A percentile compares a stretch with the other conserved stretches of the same genome.
These are phyloP conservation scores for Cornus kousa DNA, from an alignment of 148 eudicot species.

Conservation along the genomic window DNA sequence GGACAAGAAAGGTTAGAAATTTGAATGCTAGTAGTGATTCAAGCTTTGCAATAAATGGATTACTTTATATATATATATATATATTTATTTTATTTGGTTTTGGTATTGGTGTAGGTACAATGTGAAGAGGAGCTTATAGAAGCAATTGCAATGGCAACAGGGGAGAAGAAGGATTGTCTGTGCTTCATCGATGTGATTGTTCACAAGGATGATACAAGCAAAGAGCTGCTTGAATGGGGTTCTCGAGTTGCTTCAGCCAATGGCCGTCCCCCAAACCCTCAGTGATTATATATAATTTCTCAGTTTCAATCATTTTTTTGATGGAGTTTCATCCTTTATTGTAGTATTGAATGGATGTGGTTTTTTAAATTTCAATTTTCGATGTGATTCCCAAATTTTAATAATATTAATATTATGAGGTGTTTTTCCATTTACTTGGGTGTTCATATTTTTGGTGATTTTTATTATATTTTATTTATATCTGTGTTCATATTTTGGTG, in stretches of 20 bases:
- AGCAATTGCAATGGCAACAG: constrained; percentile 11
- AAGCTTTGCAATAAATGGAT: not conserved
- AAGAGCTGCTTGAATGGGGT: constrained; percentile 15
- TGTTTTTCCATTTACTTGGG: too few relatives aligned
- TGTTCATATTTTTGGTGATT: too few relatives aligned
- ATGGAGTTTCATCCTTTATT: too few relatives aligned
- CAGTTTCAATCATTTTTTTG: too few relatives aligned
- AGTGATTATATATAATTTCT: not conserved
- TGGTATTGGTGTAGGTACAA: not conserved
- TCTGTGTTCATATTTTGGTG: too few relatives aligned
- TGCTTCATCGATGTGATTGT: constrained; percentile 18
- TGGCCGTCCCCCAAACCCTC: constrained; percentile 11
- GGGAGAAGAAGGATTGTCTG: constrained; percentile 20
- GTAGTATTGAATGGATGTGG: too few relatives aligned
- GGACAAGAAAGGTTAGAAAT: constrained; percentile 10
- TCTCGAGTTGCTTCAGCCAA: constrained; percentile 10
- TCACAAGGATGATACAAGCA: constrained; percentile 19
- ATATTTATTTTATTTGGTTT: too few relatives aligned
- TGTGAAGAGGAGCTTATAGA: constrained; percentile 10
- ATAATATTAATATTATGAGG: too few relatives aligned
- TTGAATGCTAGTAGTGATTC: not conserved
- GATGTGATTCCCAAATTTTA: too few relatives aligned
- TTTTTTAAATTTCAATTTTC: too few relatives aligned
- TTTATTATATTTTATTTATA: too few relatives aligned
- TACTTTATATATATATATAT: too few relatives aligned